Base-by-base conservation (phyloP, 176 grass and related monocot species). In the Saccharum spontaneum region DNA sequence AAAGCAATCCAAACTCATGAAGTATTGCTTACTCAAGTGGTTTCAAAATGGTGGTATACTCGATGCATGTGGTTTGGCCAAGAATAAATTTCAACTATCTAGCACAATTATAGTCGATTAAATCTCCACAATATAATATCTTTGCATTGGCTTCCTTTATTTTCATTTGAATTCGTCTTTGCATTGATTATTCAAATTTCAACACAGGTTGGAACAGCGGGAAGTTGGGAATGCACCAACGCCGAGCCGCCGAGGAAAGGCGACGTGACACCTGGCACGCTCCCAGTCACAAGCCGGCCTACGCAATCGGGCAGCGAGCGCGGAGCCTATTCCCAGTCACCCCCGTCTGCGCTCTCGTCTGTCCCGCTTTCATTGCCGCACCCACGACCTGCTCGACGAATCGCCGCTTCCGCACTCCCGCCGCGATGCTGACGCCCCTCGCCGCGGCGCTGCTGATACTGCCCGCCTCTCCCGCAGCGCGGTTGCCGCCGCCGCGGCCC, bases 341-440 rank as follows among this genome's bases (percentile, higher is more conserved):
- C 12, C 45, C 45, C 45, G 4, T 11, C 8, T 45, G 2, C 45
- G 12, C 13, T 4, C 13, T 13, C 45, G 44, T 15, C 39, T 40
- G 12, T 14, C 43, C 43, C 36, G 4, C 60, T 49, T 71, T 36
- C 43, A 15, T 17, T 49, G 26, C 45, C 26, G n/a, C 68, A n/a
- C 18, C 23, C 34, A 11, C 57, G 60, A 67, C 46, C 75, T 84
- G 84, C 61, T 90, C 84, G 89, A 87, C 84, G 79, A 75, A 83
- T 90, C 66, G 49, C 74, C 54, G 18, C 41, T 63, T 11, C 43
- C 23, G 5, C 14, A 28, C 15, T 20, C 10, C 23, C 44, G n/a
- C 55, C 68, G 74, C 28, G 50, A 86, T 90, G 84, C 60, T 68
- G 43, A 52, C 22, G n/a, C 79, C 20, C 10, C 46, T 62, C 23